Conservation (phyloP, 1,284 basidiomycete species). For the Ganoderma lucidum region DNA sequence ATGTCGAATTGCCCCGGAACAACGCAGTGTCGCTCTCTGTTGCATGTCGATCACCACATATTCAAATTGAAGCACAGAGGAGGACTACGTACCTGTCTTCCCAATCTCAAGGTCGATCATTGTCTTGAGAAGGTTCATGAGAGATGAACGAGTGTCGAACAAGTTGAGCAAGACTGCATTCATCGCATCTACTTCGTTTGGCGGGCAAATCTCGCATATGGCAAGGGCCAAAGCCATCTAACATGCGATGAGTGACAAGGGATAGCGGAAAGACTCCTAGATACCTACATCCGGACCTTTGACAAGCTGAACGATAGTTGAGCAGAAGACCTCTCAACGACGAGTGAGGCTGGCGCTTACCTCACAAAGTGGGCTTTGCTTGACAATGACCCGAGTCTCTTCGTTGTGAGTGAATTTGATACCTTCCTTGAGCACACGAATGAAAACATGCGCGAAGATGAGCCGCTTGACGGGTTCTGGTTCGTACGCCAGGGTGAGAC, state of each 20-base stretch:
- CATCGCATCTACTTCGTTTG: slow-evolving; percentile 82
- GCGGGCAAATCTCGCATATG: slow-evolving; percentile 86
- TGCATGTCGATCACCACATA: slow-evolving; percentile 9
- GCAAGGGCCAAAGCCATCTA: slow-evolving; percentile 84
- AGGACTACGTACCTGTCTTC: slow-evolving; percentile 63
- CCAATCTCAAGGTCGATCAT: slow-evolving; percentile 88
- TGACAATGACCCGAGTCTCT: slow-evolving; percentile 56
- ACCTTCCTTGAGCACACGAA: slow-evolving; percentile 84
- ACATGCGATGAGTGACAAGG: slow-evolving; percentile 16
- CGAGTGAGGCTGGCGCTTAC: slow-evolving; percentile 44
- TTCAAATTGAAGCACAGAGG: neutral
- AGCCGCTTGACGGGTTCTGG: slow-evolving; percentile 76
- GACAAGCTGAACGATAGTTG: slow-evolving; percentile 59
- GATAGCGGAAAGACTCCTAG: neutral
- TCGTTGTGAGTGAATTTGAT: slow-evolving; percentile 74
- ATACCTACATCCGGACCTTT: slow-evolving; percentile 73
- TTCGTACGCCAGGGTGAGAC: slow-evolving; percentile 83
- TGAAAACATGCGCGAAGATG: slow-evolving; percentile 91
- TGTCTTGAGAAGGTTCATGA: slow-evolving; percentile 80
- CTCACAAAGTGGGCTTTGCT: slow-evolving; percentile 71
- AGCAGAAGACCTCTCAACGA: neutral
- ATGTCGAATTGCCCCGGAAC: slow-evolving; percentile 89
- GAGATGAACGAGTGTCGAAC: slow-evolving; percentile 80
- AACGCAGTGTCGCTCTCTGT: slow-evolving; percentile 81
- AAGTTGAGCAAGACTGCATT: slow-evolving; percentile 88